Conservation (phyloP, 2,329 filamentous ascomycete genomes). For the Truncatella angustata region DNA sequence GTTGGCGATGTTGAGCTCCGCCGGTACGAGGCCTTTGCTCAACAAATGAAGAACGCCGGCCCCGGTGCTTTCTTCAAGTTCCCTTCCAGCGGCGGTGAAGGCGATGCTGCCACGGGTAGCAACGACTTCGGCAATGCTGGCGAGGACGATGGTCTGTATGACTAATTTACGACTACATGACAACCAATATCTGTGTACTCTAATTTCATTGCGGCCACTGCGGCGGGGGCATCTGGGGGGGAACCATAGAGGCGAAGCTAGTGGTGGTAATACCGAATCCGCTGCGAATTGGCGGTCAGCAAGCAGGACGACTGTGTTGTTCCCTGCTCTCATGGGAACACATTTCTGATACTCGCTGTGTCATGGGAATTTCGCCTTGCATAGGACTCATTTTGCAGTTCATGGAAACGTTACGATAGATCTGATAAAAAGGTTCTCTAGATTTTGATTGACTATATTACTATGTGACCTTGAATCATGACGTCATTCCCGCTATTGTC, state of each 20-base stretch:
- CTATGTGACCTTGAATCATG: too few relatives aligned
- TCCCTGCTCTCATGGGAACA: background rate
- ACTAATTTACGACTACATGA: slow-evolving; percentile 54
- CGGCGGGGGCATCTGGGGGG: slow-evolving; percentile 1
- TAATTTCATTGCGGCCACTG: slow-evolving; percentile 35
- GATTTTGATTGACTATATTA: too few relatives aligned
- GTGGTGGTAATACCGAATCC: background rate
- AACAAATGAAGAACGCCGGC: slow-evolving; percentile 98
- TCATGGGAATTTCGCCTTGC: slow-evolving; percentile 12
- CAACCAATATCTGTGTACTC: slow-evolving; percentile 38
- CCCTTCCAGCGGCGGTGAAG: slow-evolving; percentile 68
- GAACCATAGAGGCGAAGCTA: slow-evolving; percentile 2
- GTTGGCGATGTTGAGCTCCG: slow-evolving; percentile 97
- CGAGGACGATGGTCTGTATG: slow-evolving; percentile 95
- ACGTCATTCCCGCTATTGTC: too few relatives aligned
- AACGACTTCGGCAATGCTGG: slow-evolving; percentile 78
- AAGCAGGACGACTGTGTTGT: background rate
- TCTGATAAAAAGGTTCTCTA: slow-evolving; percentile 15
- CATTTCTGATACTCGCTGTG: slow-evolving; percentile 8
- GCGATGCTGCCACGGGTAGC: slow-evolving; percentile 62
- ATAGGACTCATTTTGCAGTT: slow-evolving; percentile 12
- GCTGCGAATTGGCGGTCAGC: background rate
- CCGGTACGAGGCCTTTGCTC: slow-evolving; percentile 95
- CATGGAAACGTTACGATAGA: slow-evolving; percentile 27
- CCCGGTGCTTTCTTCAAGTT: slow-evolving; percentile 99